phyloP scores from a whole-genome alignment of 192 early-diverging fungal genomes.

The Backusella luteola region DNA sequence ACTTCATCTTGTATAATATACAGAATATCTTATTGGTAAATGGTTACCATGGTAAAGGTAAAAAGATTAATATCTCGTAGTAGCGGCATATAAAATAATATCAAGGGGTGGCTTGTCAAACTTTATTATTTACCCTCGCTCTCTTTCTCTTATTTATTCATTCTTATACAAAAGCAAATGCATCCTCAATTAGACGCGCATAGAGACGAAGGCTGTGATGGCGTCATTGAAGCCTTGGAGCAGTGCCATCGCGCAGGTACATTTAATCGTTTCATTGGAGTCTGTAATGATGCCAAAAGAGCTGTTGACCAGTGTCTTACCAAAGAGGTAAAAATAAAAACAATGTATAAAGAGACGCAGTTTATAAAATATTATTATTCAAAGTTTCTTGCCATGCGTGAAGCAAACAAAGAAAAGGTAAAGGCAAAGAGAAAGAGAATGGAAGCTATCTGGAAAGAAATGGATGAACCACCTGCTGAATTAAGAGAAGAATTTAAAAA shows the following conservation, averaged over 20 bases:
- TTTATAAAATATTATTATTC: not conserved
- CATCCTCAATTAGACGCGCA: conserved; percentile 41
- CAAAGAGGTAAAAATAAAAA: conserved; percentile 40
- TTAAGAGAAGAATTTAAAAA: conserved; percentile 17
- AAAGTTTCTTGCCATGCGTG: conserved; percentile 48
- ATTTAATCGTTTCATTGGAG: conserved; percentile 50
- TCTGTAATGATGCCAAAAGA: conserved; percentile 49
- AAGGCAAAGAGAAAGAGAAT: conserved; percentile 44
- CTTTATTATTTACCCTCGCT: not conserved
- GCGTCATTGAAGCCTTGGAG: conserved; percentile 52
- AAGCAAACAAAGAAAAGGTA: conserved; percentile 41
- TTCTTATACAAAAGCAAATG: conserved; percentile 20
- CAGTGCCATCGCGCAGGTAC: conserved; percentile 48
- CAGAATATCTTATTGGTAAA: too few relatives aligned
- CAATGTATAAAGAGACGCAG: not conserved
- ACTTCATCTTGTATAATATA: too few relatives aligned
- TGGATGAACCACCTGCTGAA: conserved; percentile 44
- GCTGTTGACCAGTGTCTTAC: conserved; percentile 53
- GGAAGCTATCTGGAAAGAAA: conserved; percentile 52
- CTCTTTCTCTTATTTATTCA: not conserved
- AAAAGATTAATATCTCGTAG: not conserved
- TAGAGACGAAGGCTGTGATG: conserved; percentile 47
- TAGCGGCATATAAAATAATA: not conserved
- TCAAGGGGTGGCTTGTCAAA: conserved; percentile 4
- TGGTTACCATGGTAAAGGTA: too few relatives aligned